Evolutionary conservation across 2,329 filamentous ascomycete genomes (phyloP).

Genomic region (Mycogone perniciosa): DNA sequence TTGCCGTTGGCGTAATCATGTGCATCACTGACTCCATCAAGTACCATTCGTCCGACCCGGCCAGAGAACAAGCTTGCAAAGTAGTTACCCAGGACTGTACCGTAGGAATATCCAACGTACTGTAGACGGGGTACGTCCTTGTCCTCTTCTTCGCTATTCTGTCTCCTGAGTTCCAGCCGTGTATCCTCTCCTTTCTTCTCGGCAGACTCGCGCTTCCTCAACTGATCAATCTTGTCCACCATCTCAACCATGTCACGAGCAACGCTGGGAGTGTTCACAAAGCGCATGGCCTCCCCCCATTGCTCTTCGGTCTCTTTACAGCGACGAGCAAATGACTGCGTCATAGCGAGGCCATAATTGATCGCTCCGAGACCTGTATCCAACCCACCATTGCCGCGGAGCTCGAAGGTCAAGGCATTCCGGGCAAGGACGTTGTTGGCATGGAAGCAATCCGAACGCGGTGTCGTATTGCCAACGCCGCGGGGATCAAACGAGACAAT

Average conservation of each 20-base stretch:
- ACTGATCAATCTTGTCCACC: slow-evolving; percentile 31
- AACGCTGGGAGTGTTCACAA: slow-evolving; percentile 32
- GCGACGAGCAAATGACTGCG: slow-evolving; percentile 20
- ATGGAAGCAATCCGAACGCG: slow-evolving; percentile 32
- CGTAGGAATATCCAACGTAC: slow-evolving; percentile 45
- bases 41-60: slow-evolving; percentile 34
- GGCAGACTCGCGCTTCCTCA: slow-evolving; percentile 12
- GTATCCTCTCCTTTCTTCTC: not conserved
- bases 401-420: slow-evolving; percentile 23
- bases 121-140: slow-evolving; percentile 24
- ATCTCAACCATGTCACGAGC: slow-evolving; percentile 38
- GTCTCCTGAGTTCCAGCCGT: not conserved
- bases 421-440: slow-evolving; percentile 21
- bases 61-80: slow-evolving; percentile 29
- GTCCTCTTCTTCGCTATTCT: not conserved
- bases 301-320: slow-evolving; percentile 19
- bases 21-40: slow-evolving; percentile 32
- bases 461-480: slow-evolving; percentile 32
- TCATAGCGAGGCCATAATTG: slow-evolving; percentile 16
- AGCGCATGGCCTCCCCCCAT: slow-evolving; percentile 21
- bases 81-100: slow-evolving; percentile 26
- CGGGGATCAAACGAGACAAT: slow-evolving; percentile 39
- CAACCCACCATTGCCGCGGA: slow-evolving; percentile 22
- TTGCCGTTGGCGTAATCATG: slow-evolving; percentile 26
- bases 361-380: slow-evolving; percentile 6